Percentiles rank a stretch among this genome's conserved stretches.
phyloP scores from a whole-genome alignment of 179 eudicot species.

The Camellia oleifera region DNA sequence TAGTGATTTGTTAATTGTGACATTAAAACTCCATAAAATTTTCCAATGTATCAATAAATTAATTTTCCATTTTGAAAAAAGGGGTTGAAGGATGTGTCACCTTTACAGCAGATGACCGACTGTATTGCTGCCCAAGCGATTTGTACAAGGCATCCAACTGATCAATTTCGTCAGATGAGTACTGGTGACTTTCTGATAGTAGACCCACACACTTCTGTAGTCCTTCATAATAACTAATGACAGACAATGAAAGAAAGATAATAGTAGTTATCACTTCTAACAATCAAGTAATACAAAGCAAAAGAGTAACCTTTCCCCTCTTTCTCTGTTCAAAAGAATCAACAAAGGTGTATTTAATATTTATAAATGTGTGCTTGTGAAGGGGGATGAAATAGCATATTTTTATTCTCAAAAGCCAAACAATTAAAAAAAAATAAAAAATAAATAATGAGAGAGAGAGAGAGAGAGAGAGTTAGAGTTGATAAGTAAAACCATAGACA shows the following conservation, averaged over 20 bases:
- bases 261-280: constrained; percentile 2
- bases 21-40: not conserved
- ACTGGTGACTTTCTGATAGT: constrained; percentile 50
- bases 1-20: not conserved
- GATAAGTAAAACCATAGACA: not conserved
- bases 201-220: constrained; percentile 90
- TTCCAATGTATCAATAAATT: not conserved
- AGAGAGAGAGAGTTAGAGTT: not conserved
- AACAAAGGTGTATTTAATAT: no score
- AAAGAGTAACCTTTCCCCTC: not conserved
- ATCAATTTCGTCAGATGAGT: constrained; percentile 68
- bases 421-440: not conserved
- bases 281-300: not conserved
- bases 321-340: no score
- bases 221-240: constrained; percentile 86
- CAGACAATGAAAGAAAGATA: constrained; percentile 1
- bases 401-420: no score
- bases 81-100: constrained; percentile 30
- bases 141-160: constrained; percentile 73
- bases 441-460: not conserved
- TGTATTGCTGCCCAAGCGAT: constrained; percentile 74
- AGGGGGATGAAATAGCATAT: no score
- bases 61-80: not conserved
- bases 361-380: no score
- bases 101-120: constrained; percentile 94